Base-by-base conservation (phyloP, 2,329 filamentous ascomycete species). In the Fusarium coicis region DNA sequence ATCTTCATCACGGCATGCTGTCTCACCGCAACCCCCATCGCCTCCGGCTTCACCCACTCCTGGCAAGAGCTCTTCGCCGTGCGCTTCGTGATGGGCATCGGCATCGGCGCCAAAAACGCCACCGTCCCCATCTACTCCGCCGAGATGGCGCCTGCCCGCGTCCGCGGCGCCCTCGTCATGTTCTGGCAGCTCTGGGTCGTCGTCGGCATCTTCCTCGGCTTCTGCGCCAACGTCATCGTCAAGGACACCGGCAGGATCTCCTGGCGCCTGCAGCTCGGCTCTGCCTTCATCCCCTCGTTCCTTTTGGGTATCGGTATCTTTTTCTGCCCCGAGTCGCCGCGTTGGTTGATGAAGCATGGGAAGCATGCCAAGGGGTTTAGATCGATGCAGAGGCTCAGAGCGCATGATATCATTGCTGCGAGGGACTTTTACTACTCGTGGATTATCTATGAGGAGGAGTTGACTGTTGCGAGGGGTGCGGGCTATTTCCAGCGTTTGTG, bases 111-210 rank as follows among this genome's bases (percentile, higher is more conserved):
- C 37, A 92, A 93, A 79, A 87, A 88, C 26, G 87, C 87, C 3
- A 89, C 86, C 0, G 89, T 92, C 0, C 93, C 93, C 0, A 90
- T 95, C 44, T 95, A 93, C 76, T 91, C 91, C 0, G 92, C 93
- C 4, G 93, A 94, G 78, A 92, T 89, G 67, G 87, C 90, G 0
- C 92, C 92, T 0, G 89, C 91, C 2, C 78, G 85, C 2, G 89
- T 93, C 56, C 88, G 92, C 73, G 92, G 92, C 71, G 92, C 91
- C 16, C 84, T 96, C 7, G 93, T 95, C 73, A 95, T 96, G 93
- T 91, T 91, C 73, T 96, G 93, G 93, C 87, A 82, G 68, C 76
- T 82, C 14, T 82, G 80, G 78, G 79, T 81, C 52, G 78, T 74
- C 12, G 23, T 70, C n/a, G 90, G 78, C 16, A 77, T 77, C 61